Evolutionary conservation across 192 early-diverging fungal species (phyloP).

Genomic region (Piromyces finnis): DNA sequence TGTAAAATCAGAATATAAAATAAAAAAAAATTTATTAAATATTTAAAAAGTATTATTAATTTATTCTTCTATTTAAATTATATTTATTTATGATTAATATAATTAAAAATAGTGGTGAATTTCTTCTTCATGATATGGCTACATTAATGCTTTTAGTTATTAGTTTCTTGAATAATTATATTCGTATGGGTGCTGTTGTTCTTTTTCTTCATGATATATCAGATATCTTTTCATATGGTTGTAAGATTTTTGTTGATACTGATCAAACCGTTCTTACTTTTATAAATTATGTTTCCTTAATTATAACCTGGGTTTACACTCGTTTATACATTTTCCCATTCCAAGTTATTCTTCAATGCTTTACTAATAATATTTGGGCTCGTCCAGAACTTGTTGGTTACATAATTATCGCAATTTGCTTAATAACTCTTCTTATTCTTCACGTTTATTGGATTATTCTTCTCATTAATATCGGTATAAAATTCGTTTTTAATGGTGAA

Average conservation of each 20-base stretch:
- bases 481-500: neutral
- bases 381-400: neutral
- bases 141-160: neutral
- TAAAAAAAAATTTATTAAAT: no score
- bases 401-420: neutral
- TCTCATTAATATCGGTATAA: neutral
- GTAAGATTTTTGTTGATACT: neutral
- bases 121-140: neutral
- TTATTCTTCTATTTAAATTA: no score
- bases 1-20: no score
- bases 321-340: neutral
- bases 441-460: neutral
- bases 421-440: neutral
- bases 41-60: no score
- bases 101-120: neutral
- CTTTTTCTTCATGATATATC: neutral
- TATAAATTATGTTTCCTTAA: neutral
- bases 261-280: neutral
- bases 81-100: no score
- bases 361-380: neutral
- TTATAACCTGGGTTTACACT: neutral
- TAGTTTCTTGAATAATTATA: neutral
- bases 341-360: neutral
- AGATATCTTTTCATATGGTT: neutral
- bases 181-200: neutral